A percentile compares a stretch with the other conserved stretches of the same genome.
These are phyloP conservation scores for Oryza punctata DNA, from an alignment of 176 grass and related monocot genomes.

Conservation along the genomic window DNA sequence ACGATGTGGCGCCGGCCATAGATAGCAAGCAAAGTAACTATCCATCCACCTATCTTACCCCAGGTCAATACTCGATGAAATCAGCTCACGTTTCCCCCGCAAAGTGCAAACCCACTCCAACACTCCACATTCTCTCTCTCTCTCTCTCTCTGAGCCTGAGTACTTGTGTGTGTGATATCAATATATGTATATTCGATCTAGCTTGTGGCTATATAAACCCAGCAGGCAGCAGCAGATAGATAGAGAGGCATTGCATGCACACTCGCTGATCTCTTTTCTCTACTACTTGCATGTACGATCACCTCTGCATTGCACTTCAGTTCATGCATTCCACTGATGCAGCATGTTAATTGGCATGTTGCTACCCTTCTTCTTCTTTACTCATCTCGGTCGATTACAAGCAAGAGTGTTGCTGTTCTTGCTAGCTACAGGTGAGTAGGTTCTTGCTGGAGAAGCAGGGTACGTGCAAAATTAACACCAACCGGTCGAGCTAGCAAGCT, in stretches of 20 bases:
- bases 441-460: slow-evolving; percentile 98
- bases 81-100: neutral
- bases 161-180: too few relatives aligned
- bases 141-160: neutral
- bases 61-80: slow-evolving; percentile 25
- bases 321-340: too few relatives aligned
- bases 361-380: too few relatives aligned
- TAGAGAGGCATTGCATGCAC: neutral
- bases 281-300: neutral
- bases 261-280: neutral
- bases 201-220: slow-evolving; percentile 53
- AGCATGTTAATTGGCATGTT: too few relatives aligned
- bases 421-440: slow-evolving; percentile 54
- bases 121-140: slow-evolving; percentile 28
- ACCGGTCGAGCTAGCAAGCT: neutral
- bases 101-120: slow-evolving; percentile 52
- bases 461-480: slow-evolving; percentile 63
- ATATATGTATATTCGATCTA: neutral
- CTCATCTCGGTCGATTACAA: neutral
- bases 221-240: neutral
- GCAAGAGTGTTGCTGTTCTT: too few relatives aligned
- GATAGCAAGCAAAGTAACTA: too few relatives aligned
- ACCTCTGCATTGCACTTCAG: too few relatives aligned
- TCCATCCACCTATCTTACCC: too few relatives aligned
- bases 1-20: too few relatives aligned